Conservation (phyloP, 371 early-diverging fungal genomes). For the Cokeromyces recurvatus region DNA sequence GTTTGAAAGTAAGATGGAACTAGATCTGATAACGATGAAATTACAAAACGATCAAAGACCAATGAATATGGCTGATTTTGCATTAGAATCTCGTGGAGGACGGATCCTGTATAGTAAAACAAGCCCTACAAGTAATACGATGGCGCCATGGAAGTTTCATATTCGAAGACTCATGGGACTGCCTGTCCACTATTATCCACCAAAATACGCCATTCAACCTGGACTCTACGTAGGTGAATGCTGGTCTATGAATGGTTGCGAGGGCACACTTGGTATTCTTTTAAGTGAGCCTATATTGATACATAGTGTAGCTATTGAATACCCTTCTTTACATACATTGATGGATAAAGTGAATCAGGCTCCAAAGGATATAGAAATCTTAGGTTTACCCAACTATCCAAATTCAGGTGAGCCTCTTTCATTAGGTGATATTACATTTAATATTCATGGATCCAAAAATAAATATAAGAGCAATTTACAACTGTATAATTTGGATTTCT, state of each 20-base stretch:
- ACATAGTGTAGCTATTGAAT: constrained; percentile 3
- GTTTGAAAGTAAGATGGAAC: too few relatives aligned
- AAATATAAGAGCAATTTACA: too few relatives aligned
- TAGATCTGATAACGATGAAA: too few relatives aligned
- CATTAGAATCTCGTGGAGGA: too few relatives aligned
- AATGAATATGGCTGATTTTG: too few relatives aligned
- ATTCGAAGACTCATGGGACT: too few relatives aligned
- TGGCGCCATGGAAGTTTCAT: too few relatives aligned
- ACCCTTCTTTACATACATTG: not conserved
- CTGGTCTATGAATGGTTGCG: constrained; percentile 9
- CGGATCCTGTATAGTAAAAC: too few relatives aligned
- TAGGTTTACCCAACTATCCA: not conserved
- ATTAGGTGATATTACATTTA: constrained; percentile 11
- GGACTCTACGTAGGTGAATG: constrained; percentile 6
- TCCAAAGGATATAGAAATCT: constrained; percentile 1
- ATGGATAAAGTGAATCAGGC: not conserved
- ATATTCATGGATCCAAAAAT: constrained; percentile 20
- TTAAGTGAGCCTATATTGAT: constrained; percentile 3
- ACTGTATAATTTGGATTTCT: too few relatives aligned
- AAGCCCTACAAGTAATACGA: too few relatives aligned
- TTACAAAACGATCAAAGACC: too few relatives aligned
- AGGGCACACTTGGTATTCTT: constrained; percentile 5
- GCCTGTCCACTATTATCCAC: too few relatives aligned
- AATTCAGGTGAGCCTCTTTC: not conserved
- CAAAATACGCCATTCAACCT: constrained; percentile 2